Evolutionary conservation across 805 yeast species (phyloP).

Genomic region (Candida endomychidarum): DNA sequence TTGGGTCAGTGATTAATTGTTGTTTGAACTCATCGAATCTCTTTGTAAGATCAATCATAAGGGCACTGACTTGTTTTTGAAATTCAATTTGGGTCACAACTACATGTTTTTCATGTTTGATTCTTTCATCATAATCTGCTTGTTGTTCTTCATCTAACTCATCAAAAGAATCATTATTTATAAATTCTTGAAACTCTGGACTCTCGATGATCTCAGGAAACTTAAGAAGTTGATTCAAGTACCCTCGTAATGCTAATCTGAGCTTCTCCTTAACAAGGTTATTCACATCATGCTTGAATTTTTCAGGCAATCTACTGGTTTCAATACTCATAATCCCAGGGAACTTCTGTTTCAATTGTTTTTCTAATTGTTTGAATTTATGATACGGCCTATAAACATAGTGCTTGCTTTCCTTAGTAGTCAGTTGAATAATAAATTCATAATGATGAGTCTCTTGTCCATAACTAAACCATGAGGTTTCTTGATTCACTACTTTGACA

Average conservation of each 20-base stretch:
- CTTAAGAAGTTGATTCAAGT: slow-evolving; percentile 52
- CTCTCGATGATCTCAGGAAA: slow-evolving; percentile 58
- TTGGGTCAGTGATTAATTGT: slow-evolving; percentile 47
- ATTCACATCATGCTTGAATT: slow-evolving; percentile 38
- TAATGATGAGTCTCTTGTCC: slow-evolving; percentile 26
- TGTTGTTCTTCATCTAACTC: slow-evolving; percentile 43
- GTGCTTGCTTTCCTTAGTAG: slow-evolving; percentile 24
- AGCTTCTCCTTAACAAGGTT: slow-evolving; percentile 68
- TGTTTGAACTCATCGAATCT: slow-evolving; percentile 61
- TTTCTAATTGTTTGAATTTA: slow-evolving; percentile 63
- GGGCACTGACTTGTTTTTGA: slow-evolving; percentile 62
- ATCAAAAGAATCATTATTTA: slow-evolving; percentile 40
- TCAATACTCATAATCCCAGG: slow-evolving; percentile 63
- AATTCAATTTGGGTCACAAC: slow-evolving; percentile 66
- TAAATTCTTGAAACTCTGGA: slow-evolving; percentile 52
- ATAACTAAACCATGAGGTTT: slow-evolving; percentile 11
- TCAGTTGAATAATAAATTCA: slow-evolving; percentile 51
- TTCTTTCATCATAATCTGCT: slow-evolving; percentile 58
- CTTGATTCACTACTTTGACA: slow-evolving; percentile 39
- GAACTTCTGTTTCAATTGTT: slow-evolving; percentile 49
- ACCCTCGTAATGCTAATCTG: slow-evolving; percentile 75
- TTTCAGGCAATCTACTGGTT: slow-evolving; percentile 52
- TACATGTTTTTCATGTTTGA: slow-evolving; percentile 57
- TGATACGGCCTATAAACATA: slow-evolving; percentile 63
- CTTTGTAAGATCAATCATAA: slow-evolving; percentile 53